Percentiles rank a stretch among this genome's conserved stretches.
These are phyloP conservation scores for Clonostachys chloroleuca DNA, from an alignment of 2,329 filamentous ascomycete species.

Conservation along the genomic window DNA sequence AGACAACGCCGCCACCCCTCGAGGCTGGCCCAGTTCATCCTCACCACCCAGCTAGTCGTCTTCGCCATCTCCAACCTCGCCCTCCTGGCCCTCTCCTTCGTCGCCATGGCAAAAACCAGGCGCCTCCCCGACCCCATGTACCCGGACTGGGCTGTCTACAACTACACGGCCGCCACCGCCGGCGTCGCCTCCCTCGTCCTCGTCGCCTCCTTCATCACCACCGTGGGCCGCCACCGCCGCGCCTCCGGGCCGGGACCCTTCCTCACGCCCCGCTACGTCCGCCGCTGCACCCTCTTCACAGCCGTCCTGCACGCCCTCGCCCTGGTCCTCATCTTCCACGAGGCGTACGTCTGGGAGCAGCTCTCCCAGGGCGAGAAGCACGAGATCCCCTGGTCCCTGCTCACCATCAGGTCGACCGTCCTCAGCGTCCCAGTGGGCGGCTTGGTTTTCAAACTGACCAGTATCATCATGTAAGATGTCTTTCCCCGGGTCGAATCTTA, in stretches of 20 bases:
- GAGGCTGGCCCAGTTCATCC: constrained; percentile 3
- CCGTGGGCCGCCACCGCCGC: constrained; percentile 1
- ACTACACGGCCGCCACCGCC: constrained; percentile 9
- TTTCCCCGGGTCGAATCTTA: too few relatives aligned
- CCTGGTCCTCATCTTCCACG: constrained; percentile 7
- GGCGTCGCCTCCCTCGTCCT: constrained; percentile 6
- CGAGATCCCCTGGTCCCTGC: too few relatives aligned
- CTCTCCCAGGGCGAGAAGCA: not conserved
- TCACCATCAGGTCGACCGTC: not conserved
- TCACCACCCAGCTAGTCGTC: constrained; percentile 9
- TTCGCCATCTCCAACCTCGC: constrained; percentile 12
- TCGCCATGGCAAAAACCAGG: constrained; percentile 2
- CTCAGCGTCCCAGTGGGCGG: not conserved
- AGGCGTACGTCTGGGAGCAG: not conserved
- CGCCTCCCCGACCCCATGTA: not conserved
- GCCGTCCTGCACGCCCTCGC: constrained; percentile 10
- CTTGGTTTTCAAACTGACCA: not conserved
- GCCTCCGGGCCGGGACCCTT: not conserved
- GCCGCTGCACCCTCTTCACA: constrained; percentile 13
- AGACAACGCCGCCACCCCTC: too few relatives aligned
- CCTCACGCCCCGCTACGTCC: constrained; percentile 11
- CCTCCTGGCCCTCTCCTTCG: constrained; percentile 9
- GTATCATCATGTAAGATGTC: not conserved
- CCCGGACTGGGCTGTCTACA: constrained; percentile 7
- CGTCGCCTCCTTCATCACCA: constrained; percentile 6